Evolutionary conservation across 306 rosid species (phyloP).

Genomic region (Benincasa hispida): DNA sequence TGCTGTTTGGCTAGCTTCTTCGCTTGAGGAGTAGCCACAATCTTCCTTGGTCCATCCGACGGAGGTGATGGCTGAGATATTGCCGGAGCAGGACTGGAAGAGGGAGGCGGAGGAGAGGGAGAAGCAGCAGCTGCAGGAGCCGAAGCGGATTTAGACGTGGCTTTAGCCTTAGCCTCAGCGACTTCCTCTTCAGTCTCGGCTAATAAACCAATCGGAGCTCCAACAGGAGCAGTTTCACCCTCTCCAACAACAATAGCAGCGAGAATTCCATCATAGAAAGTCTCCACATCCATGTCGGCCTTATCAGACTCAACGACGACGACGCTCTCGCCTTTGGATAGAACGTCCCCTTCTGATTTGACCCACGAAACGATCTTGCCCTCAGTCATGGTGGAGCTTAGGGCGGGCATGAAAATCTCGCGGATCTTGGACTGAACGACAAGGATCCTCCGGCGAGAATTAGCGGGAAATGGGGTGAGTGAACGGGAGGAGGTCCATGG

Average conservation of each 20-base stretch:
- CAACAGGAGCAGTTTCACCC: slow-evolving; percentile 79
- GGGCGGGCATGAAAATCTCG: slow-evolving; percentile 98
- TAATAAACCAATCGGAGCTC: slow-evolving; percentile 68
- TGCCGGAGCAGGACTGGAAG: slow-evolving; percentile 33
- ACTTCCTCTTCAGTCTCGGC: slow-evolving; percentile 66
- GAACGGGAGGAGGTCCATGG: slow-evolving; percentile 21
- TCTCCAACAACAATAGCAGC: slow-evolving; percentile 74
- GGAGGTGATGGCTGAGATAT: slow-evolving; percentile 28
- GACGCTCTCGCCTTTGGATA: slow-evolving; percentile 86
- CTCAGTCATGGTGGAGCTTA: slow-evolving; percentile 97
- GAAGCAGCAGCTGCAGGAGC: slow-evolving; percentile 10
- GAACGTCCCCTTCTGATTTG: slow-evolving; percentile 79
- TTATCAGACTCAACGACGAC: slow-evolving; percentile 88
- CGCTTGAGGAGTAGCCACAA: slow-evolving; percentile 80
- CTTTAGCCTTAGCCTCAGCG: slow-evolving; percentile 63
- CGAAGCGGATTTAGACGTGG: slow-evolving; percentile 26
- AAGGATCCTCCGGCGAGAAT: slow-evolving; percentile 26
- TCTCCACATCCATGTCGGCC: slow-evolving; percentile 93
- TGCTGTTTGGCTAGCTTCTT: slow-evolving; percentile 87
- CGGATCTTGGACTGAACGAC: slow-evolving; percentile 60
- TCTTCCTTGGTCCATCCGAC: slow-evolving; percentile 39
- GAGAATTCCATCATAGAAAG: slow-evolving; percentile 78
- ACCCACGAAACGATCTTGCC: slow-evolving; percentile 92
- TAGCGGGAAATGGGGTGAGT: slow-evolving; percentile 21
- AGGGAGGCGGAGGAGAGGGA: slow-evolving; percentile 26